phyloP scores from a whole-genome alignment of 2,329 filamentous ascomycete species.

The Cordyceps pruinosa region DNA sequence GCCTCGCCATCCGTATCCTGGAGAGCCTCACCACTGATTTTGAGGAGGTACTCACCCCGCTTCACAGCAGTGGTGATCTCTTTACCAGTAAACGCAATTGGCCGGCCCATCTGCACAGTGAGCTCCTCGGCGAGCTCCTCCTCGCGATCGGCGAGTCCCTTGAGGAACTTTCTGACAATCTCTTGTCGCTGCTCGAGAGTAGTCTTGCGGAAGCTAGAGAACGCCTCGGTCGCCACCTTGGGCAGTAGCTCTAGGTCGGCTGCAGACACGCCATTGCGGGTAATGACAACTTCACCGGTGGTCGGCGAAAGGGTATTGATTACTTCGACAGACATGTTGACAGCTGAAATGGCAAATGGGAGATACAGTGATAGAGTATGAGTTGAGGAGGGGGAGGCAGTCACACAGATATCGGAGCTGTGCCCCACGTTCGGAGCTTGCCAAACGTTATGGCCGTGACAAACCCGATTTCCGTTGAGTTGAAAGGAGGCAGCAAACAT shows the following conservation, averaged over 20 bases:
- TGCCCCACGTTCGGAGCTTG: background rate
- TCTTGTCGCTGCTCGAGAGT: conserved; percentile 66
- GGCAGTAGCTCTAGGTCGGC: conserved; percentile 67
- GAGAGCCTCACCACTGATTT: conserved; percentile 71
- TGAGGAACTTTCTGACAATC: conserved; percentile 74
- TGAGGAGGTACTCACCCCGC: conserved; percentile 77
- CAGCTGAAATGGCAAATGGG: background rate
- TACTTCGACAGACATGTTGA: conserved; percentile 55
- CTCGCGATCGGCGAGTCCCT: conserved; percentile 61
- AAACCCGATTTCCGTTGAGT: no score
- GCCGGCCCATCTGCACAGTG: conserved; percentile 91
- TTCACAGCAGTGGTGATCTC: conserved; percentile 82
- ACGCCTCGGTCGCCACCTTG: conserved; percentile 64
- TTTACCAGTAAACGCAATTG: conserved; percentile 76
- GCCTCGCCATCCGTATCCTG: conserved; percentile 74
- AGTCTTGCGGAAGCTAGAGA: conserved; percentile 69
- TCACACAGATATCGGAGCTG: background rate
- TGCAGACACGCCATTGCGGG: conserved; percentile 65
- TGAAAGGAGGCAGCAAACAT: no score
- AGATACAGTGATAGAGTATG: background rate
- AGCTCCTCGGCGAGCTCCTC: conserved; percentile 79
- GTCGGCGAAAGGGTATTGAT: conserved; percentile 81
- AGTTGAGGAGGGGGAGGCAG: background rate
- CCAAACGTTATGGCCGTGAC: conserved; percentile 4
- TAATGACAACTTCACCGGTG: conserved; percentile 78